Conservation (phyloP, 768 basidiomycete genomes). For the Suillus subluteus region DNA sequence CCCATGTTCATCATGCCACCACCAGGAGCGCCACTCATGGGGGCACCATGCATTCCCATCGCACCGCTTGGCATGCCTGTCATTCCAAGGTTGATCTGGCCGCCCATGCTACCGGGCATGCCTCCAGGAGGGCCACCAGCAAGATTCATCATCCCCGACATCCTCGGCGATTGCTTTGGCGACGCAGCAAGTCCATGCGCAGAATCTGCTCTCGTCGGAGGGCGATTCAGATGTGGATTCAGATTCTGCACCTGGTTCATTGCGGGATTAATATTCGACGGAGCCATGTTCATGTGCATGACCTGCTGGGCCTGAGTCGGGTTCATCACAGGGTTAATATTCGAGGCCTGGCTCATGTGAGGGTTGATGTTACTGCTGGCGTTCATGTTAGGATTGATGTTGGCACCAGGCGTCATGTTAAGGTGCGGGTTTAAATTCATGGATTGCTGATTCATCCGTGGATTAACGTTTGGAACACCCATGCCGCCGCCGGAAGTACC, state of each 20-base stretch:
- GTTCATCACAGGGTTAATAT: conserved; percentile 19
- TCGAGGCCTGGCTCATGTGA: conserved; percentile 25
- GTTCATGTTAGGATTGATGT: conserved; percentile 22
- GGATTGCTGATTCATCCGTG: conserved; percentile 30
- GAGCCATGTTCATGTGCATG: conserved; percentile 21
- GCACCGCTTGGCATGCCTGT: conserved; percentile 17
- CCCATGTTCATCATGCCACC: conserved; percentile 4
- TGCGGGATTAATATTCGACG: conserved; percentile 22
- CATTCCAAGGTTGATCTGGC: conserved; percentile 14
- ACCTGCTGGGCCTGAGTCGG: conserved; percentile 21
- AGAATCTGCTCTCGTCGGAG: conserved; percentile 35
- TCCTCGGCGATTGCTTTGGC: conserved; percentile 33
- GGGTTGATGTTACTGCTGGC: conserved; percentile 15
- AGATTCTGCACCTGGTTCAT: conserved; percentile 7
- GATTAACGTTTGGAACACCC: conserved; percentile 13
- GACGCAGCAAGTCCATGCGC: conserved; percentile 27
- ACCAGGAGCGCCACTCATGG: conserved; percentile 18
- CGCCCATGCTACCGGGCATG: conserved; percentile 13
- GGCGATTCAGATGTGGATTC: conserved; percentile 25
- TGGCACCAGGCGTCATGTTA: conserved; percentile 16
- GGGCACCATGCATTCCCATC: conserved; percentile 21
- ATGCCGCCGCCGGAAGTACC: conserved; percentile 28
- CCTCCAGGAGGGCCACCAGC: conserved; percentile 11
- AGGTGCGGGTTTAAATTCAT: conserved; percentile 28
- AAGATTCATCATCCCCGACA: conserved; percentile 13